Base-by-base conservation (phyloP, 1,284 basidiomycete genomes). In the Marasmius sp. region DNA sequence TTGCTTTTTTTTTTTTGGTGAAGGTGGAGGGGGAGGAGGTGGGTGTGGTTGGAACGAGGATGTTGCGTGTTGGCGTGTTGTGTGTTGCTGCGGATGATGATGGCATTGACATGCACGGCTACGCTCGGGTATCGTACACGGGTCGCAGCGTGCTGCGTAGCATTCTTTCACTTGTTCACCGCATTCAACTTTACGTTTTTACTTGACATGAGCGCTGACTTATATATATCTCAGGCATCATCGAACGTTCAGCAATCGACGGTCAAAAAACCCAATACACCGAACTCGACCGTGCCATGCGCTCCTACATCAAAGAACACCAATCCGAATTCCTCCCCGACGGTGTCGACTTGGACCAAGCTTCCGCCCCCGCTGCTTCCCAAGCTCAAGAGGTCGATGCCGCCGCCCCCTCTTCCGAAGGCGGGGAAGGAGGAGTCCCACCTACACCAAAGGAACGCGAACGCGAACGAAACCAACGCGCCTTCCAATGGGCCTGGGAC, bases 181-280 rank as follows among this genome's bases (percentile, higher is more conserved):
- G 27, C 27, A 27, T 27, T 27, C 27, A 27, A 2, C 27, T 27
- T 27, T 27, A 27, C 27, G 27, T 27, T 27, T 27, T 27, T 2
- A 27, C 27, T 2, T 27, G 27, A 27, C 27, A 27, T 27, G 27
- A 27, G 2, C 27, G 27, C 27, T 27, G 27, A 27, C 5, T 27
- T 5, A 33, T 20, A 33, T 41, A 39, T 36, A 38, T 53, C 38
- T 57, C 52, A 95, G 94, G 94, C 60, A 93, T 99, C 69, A 97
- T 99, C 70, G 95, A 98, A 71, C 89, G 86, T 68, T 94, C 92
- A 0, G 91, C 87, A 6, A 88, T 98, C 57, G 96, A 98, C n/a
- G 97, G 97, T 1, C 97, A 99, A 72, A 96, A 92, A 75, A 80
- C 83, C 57, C 97, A 96, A 73, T 94, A 98, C 72, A 72, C 75